A percentile compares a stretch with the other conserved stretches of the same genome.
These are phyloP conservation scores for Trematosphaeria pertusa DNA, from an alignment of 2,329 filamentous ascomycete genomes.

Conservation along the genomic window DNA sequence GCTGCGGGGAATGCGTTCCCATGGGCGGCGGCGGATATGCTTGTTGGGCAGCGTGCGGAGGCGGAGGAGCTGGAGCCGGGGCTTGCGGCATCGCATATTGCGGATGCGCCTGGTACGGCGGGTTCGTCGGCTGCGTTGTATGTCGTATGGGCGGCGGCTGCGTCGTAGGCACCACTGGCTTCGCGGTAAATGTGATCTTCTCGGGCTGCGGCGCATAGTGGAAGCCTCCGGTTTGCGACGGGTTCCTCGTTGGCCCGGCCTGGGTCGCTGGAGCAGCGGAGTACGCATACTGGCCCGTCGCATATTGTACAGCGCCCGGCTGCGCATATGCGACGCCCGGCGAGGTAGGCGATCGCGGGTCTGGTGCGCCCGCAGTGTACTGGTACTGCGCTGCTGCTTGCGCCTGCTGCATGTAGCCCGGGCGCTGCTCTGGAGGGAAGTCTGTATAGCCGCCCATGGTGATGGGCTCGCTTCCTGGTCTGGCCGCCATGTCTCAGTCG, in stretches of 20 bases:
- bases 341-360: slow-evolving; percentile 17
- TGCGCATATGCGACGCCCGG: slow-evolving; percentile 30
- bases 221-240: slow-evolving; percentile 26
- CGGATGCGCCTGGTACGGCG: slow-evolving; percentile 27
- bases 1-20: slow-evolving; percentile 33
- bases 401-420: slow-evolving; percentile 44
- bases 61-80: slow-evolving; percentile 18
- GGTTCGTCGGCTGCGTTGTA: slow-evolving; percentile 29
- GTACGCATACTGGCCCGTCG: slow-evolving; percentile 38
- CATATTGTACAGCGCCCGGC: slow-evolving; percentile 40
- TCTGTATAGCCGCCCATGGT: slow-evolving; percentile 55
- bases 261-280: slow-evolving; percentile 32
- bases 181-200: slow-evolving; percentile 53
- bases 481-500: slow-evolving; percentile 43
- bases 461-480: slow-evolving; percentile 40
- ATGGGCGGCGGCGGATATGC: slow-evolving; percentile 42
- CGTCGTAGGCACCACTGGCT: slow-evolving; percentile 37
- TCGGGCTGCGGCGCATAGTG: slow-evolving; percentile 52
- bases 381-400: slow-evolving; percentile 26
- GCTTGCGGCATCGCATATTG: slow-evolving; percentile 37
- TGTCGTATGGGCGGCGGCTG: slow-evolving; percentile 36
- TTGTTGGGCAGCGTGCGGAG: slow-evolving; percentile 26
- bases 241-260: slow-evolving; percentile 28
- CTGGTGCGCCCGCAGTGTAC: slow-evolving; percentile 14
- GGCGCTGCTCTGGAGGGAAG: slow-evolving; percentile 53